Evolutionary conservation across 2,329 filamentous ascomycete species (phyloP).

Genomic region (Arthroderma sp.): DNA sequence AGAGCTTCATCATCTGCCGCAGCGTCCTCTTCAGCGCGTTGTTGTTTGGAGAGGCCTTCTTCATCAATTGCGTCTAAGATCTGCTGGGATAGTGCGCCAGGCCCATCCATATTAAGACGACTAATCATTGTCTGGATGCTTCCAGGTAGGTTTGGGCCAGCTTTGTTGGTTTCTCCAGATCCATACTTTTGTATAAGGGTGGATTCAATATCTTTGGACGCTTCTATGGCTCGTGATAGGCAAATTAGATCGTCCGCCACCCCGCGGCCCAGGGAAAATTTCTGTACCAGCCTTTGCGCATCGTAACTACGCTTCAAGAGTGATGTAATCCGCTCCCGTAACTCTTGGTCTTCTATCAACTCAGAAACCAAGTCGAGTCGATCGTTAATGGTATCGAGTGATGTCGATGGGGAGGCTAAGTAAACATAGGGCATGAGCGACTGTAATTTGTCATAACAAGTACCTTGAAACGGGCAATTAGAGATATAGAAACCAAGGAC

Average conservation of each 20-base stretch:
- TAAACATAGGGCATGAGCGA: constrained; percentile 8
- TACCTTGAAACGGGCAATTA: neutral
- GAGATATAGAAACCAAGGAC: neutral
- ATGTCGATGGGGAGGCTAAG: constrained; percentile 71
- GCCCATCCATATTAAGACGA: constrained; percentile 43
- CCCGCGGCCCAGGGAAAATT: constrained; percentile 84
- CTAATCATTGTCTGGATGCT: constrained; percentile 21
- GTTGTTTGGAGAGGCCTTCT: constrained; percentile 70
- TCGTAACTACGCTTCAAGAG: constrained; percentile 68
- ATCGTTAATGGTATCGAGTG: constrained; percentile 59
- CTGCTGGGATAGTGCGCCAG: constrained; percentile 52
- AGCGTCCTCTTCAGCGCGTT: constrained; percentile 61
- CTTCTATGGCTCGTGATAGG: constrained; percentile 65
- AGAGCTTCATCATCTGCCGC: constrained; percentile 57
- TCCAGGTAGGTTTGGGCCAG: constrained; percentile 21
- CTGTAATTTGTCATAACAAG: neutral
- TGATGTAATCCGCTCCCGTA: constrained; percentile 56
- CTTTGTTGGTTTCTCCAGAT: constrained; percentile 10
- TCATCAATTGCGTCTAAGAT: constrained; percentile 81
- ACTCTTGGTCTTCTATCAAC: constrained; percentile 52
- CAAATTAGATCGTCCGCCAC: constrained; percentile 81
- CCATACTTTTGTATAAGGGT: constrained; percentile 18
- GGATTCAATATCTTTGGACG: constrained; percentile 51
- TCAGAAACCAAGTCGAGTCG: constrained; percentile 70
- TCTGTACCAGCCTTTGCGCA: constrained; percentile 79